Conservation (phyloP, 2,329 filamentous ascomycete genomes). For the Ophiostoma sp. region DNA sequence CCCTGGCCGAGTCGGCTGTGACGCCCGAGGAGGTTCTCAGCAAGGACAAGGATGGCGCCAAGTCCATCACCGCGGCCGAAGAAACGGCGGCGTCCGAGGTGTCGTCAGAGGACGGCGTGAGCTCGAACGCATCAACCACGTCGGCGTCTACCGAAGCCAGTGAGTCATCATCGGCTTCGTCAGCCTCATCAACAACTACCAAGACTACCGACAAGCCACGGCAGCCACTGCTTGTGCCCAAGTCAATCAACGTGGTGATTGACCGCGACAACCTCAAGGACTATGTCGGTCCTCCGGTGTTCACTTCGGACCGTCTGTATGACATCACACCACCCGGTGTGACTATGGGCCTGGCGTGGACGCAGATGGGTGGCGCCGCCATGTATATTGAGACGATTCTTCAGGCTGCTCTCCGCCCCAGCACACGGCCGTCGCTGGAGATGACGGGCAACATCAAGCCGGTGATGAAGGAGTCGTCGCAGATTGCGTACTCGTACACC, state of each 20-base stretch:
- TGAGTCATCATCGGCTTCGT: constrained; percentile 32
- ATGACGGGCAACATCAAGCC: constrained; percentile 91
- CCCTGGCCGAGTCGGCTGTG: constrained; percentile 67
- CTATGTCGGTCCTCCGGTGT: constrained; percentile 92
- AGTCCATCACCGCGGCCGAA: constrained; percentile 45
- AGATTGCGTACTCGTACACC: constrained; percentile 92
- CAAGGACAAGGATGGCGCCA: constrained; percentile 15
- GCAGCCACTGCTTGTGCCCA: constrained; percentile 74
- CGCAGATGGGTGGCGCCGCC: constrained; percentile 90
- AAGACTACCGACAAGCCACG: constrained; percentile 67
- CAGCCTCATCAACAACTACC: constrained; percentile 32
- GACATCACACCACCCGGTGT: constrained; percentile 90
- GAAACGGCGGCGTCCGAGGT: constrained; percentile 37
- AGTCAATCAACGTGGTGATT: constrained; percentile 79
- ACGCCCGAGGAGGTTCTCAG: constrained; percentile 45
- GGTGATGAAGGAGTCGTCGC: constrained; percentile 97
- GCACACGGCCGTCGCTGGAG: constrained; percentile 73
- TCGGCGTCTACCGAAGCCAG: not conserved
- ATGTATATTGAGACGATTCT: constrained; percentile 97
- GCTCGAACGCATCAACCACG: constrained; percentile 16
- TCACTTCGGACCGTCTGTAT: constrained; percentile 92
- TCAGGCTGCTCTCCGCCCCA: constrained; percentile 69
- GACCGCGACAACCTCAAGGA: constrained; percentile 87
- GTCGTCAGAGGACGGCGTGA: constrained; percentile 23
- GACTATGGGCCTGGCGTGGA: constrained; percentile 97